Evolutionary conservation across 345 rosid species (phyloP).

Genomic region (Excoecaria cochinchinensis): DNA sequence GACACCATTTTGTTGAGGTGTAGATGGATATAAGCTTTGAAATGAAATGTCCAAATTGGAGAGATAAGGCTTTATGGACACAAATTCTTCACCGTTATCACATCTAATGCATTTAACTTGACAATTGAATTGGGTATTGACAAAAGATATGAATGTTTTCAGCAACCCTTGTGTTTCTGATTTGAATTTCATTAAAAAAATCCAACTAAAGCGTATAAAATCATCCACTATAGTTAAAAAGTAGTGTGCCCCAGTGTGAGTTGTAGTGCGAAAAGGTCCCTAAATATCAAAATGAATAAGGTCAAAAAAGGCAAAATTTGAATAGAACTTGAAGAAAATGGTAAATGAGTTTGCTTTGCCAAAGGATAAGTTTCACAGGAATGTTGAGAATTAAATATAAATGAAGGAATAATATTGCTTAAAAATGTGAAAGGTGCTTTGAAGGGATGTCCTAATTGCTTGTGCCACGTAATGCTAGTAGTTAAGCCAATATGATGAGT

Average conservation of each 20-base stretch:
- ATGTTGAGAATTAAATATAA: neutral
- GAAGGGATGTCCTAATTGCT: neutral
- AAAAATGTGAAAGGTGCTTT: too few relatives aligned
- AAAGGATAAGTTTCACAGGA: neutral
- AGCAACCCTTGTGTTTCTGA: constrained; percentile 1
- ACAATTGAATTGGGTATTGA: neutral
- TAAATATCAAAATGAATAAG: too few relatives aligned
- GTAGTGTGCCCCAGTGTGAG: neutral
- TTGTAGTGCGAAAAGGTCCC: neutral
- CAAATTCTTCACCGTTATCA: constrained; percentile 1
- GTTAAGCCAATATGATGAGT: neutral
- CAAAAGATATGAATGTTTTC: too few relatives aligned
- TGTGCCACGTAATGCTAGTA: neutral
- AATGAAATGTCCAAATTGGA: neutral
- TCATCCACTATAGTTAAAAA: neutral
- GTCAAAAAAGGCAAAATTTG: neutral
- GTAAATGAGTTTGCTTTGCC: constrained; percentile 1
- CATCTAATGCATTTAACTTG: constrained; percentile 3
- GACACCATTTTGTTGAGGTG: too few relatives aligned
- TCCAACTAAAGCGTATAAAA: neutral
- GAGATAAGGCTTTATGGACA: neutral
- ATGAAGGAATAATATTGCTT: neutral
- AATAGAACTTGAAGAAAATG: too few relatives aligned
- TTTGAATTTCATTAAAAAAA: neutral
- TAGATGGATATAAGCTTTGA: neutral